These are phyloP conservation scores for Ensete glaucum DNA, from an alignment of 176 grass and related monocot genomes.

Conservation along the genomic window DNA sequence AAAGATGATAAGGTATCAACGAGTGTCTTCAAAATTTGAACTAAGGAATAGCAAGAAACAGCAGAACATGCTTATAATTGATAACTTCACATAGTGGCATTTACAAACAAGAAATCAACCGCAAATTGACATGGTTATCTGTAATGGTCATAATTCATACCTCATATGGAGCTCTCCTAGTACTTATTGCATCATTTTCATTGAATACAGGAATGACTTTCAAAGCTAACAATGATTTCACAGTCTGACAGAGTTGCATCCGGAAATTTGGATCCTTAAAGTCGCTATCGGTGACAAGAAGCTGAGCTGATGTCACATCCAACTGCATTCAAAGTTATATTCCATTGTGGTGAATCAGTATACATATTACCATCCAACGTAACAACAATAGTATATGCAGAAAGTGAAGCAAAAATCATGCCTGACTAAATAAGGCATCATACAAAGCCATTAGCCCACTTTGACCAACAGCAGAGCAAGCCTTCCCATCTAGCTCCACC, in stretches of 20 bases:
- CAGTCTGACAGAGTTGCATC: conserved; percentile 54
- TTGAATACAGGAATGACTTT: conserved; percentile 94
- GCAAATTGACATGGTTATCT: background rate
- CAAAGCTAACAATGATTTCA: conserved; percentile 56
- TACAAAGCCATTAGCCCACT: conserved; percentile 98
- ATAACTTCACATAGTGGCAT: background rate
- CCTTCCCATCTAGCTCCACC: conserved; percentile 81
- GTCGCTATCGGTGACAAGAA: conserved; percentile 93
- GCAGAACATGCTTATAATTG: background rate
- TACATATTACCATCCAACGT: background rate
- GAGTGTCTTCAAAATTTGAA: background rate
- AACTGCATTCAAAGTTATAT: conserved; percentile 39
- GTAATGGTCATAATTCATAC: conserved; percentile 27
- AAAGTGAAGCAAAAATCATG: conserved; percentile 26
- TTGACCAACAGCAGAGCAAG: conserved; percentile 86
- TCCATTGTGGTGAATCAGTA: background rate
- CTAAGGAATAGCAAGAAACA: background rate
- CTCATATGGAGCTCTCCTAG: conserved; percentile 96
- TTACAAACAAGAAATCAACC: background rate
- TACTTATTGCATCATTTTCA: conserved; percentile 97
- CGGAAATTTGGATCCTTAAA: conserved; percentile 78
- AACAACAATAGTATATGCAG: background rate
- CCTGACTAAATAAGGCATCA: conserved; percentile 82
- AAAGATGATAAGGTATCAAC: background rate
- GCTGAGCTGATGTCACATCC: conserved; percentile 81